Evolutionary conservation across 2,329 filamentous ascomycete species (phyloP), one percentile per base, ranked within the genome.

Genomic region (Colletotrichum liaoningense): DNA sequence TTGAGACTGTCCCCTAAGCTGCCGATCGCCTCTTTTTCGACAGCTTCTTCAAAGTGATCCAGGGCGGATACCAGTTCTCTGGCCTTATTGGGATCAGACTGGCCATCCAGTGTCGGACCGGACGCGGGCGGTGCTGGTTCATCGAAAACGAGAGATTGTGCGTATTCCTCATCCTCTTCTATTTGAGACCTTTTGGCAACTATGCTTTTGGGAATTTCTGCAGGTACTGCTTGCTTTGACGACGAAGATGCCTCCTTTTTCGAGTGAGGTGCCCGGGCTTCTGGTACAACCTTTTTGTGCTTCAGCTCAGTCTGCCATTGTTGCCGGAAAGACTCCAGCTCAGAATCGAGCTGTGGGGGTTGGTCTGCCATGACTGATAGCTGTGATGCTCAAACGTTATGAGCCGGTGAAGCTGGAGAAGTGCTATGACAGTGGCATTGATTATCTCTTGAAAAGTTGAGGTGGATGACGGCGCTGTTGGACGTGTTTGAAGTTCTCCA

Each of bases 21-120:
- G 0, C 97, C 97, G 78, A 93, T 90, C 0, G 88, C 90, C 83
- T 99, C 97, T 82, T 92, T 95, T 83, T 97, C 93, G 69, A 98
- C 95, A 4, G 96, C 97, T 80, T 90, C 91, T 81, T 98, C 97
- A 79, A 97, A 98, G 81, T 98, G 94, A 78, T 98, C 97, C 19
- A 99, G 84, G 0, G 97, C 97, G 12, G 95, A 94, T 26, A 87
- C 86, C 5, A 93, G 93, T 77, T 93, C 83, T 69, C 77, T 81
- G 12, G 81, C 78, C 33, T 77, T 75, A 35, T 72, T 55, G 5
- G 73, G 77, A 28, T 72, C 80, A 19, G 77, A 56, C 11, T 75
- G 42, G 3, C 19, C 38, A 6, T 65, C 68, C 22, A 56, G 7
- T 22, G 12, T 55, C 16, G 63, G 22, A 6, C 30, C 59, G 5